A percentile compares a stretch with the other conserved stretches of the same genome.
These are phyloP conservation scores for Tylopilus balloui DNA, from an alignment of 768 basidiomycete genomes.

Conservation along the genomic window DNA sequence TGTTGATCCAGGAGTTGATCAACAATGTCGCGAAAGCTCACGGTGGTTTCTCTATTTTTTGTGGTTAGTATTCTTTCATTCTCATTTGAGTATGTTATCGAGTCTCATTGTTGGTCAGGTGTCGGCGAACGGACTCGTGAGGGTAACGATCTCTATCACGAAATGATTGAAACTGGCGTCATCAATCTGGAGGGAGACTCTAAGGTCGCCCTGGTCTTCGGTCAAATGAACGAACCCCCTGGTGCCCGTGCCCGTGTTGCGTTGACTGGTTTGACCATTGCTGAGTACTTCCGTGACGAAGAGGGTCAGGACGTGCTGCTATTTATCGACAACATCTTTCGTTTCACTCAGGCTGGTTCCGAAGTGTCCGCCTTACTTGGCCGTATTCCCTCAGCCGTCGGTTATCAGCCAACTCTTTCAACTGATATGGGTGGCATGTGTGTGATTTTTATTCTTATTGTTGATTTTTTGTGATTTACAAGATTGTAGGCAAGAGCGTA, in stretches of 20 bases:
- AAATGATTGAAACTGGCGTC: slow-evolving; percentile 99
- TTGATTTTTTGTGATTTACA: slow-evolving; percentile 7
- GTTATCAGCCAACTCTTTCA: slow-evolving; percentile 99
- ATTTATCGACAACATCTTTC: slow-evolving; percentile 99
- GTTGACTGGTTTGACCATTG: slow-evolving; percentile 97
- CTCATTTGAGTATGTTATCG: background rate
- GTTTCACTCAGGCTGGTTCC: slow-evolving; percentile 99
- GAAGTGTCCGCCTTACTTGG: slow-evolving; percentile 99
- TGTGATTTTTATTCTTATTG: slow-evolving; percentile 26
- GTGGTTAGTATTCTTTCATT: slow-evolving; percentile 48
- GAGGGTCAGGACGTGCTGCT: slow-evolving; percentile 99
- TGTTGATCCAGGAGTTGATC: slow-evolving; percentile 99
- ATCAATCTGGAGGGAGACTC: slow-evolving; percentile 99
- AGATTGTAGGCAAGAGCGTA: slow-evolving; percentile 87
- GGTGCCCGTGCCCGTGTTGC: slow-evolving; percentile 99
- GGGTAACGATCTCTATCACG: slow-evolving; percentile 98
- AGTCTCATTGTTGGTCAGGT: slow-evolving; percentile 46
- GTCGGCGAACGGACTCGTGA: slow-evolving; percentile 99
- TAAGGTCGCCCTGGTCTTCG: slow-evolving; percentile 99
- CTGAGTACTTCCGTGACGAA: slow-evolving; percentile 99
- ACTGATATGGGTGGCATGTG: slow-evolving; percentile 99
- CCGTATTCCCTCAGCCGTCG: slow-evolving; percentile 99
- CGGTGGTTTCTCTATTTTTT: slow-evolving; percentile 99
- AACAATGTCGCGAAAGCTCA: slow-evolving; percentile 99
- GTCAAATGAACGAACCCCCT: slow-evolving; percentile 99